Conservation (phyloP, 78 protist genomes). For the Dictyostelium intermedium region DNA sequence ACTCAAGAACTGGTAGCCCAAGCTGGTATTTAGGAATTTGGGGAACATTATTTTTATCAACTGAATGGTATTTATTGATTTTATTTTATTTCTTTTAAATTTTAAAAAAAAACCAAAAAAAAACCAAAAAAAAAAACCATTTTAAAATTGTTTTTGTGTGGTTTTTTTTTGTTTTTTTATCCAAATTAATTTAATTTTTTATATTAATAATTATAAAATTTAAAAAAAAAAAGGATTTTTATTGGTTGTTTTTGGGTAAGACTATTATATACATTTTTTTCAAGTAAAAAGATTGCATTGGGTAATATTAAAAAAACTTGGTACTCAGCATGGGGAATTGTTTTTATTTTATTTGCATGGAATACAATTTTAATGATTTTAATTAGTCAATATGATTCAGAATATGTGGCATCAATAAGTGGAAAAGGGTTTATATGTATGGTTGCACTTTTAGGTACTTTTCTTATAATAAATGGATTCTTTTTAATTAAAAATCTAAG, state of each 20-base stretch:
- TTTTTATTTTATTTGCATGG: not conserved
- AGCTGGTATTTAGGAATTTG: not conserved
- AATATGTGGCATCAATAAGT: not conserved
- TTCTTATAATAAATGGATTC: conserved; percentile 24
- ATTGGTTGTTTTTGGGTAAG: conserved; percentile 66
- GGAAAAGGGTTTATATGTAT: not conserved
- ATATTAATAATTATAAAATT: not conserved
- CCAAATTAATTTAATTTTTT: not conserved
- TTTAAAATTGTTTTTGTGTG: not conserved
- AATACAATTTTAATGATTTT: not conserved
- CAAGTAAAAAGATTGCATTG: conserved; percentile 20
- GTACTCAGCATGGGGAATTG: conserved; percentile 33
- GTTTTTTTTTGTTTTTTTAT: not conserved
- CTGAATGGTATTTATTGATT: not conserved
- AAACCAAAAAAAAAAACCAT: not conserved
- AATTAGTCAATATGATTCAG: not conserved
- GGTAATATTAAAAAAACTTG: conserved; percentile 37
- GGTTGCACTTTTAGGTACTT: not conserved
- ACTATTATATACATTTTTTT: conserved; percentile 54
- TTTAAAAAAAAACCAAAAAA: not conserved
- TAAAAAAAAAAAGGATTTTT: conserved; percentile 38
- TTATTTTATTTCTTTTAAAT: not conserved
- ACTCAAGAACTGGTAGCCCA: conserved; percentile 1
- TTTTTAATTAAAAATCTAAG: conserved; percentile 18
- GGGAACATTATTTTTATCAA: conserved; percentile 40